phyloP scores from a whole-genome alignment of 139 green algal genomes.

The Chlorella sorokiniana region DNA sequence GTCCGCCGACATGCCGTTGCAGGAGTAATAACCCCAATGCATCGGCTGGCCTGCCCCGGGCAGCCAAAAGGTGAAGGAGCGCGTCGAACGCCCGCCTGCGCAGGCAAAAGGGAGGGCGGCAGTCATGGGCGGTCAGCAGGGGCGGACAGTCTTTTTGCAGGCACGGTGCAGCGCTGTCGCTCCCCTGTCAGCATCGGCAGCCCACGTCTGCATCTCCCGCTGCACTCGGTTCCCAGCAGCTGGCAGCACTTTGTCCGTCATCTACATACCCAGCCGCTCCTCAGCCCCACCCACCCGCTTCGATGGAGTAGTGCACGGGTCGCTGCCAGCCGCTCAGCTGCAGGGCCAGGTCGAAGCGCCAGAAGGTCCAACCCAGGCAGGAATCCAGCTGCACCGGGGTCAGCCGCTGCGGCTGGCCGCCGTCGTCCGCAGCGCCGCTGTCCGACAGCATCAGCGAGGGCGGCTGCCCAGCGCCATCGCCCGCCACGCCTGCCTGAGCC shows the following conservation, averaged over 20 bases:
- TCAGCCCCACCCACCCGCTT: neutral
- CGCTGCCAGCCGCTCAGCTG: slow-evolving; percentile 24
- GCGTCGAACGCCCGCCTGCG: slow-evolving; percentile 14
- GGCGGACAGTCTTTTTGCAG: too few species aligned
- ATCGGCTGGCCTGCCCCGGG: slow-evolving; percentile 41
- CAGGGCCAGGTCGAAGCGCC: slow-evolving; percentile 55
- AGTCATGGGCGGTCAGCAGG: too few species aligned
- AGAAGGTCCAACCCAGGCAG: slow-evolving; percentile 48
- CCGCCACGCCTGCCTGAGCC: neutral
- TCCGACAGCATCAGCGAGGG: neutral
- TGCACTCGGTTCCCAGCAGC: too few species aligned
- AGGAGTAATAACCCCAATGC: slow-evolving; percentile 57
- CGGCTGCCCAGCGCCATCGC: too few species aligned
- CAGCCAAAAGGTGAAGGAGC: slow-evolving; percentile 48
- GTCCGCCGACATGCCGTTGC: slow-evolving; percentile 47
- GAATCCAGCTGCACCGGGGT: neutral
- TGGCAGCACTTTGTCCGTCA: too few species aligned
- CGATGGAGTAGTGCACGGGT: neutral
- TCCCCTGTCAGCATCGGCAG: neutral
- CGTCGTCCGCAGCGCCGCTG: neutral
- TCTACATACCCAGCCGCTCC: neutral
- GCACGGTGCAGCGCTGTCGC: neutral
- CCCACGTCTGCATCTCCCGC: too few species aligned
- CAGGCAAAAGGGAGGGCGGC: neutral
- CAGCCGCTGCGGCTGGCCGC: neutral